Conservation (phyloP, 2,329 filamentous ascomycete species). For the Cladophialophora immunda region DNA sequence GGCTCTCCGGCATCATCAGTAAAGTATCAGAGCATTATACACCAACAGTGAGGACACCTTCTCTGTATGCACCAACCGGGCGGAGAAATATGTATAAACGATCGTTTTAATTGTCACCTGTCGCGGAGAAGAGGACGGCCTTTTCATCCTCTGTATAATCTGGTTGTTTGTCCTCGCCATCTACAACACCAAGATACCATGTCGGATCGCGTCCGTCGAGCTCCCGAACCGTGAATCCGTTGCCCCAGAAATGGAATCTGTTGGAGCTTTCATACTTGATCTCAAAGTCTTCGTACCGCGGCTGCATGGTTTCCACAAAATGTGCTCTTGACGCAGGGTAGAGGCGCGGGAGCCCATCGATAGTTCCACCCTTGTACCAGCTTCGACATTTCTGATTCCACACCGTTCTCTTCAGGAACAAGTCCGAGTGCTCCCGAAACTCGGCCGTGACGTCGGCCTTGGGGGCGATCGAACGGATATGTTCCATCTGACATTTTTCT, state of each 20-base stretch:
- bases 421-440: conserved; percentile 44
- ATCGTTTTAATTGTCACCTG: neutral
- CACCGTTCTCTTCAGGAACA: conserved; percentile 45
- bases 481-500: conserved; percentile 44
- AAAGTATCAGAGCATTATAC: too few relatives aligned
- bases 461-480: conserved; percentile 43
- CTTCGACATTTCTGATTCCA: conserved; percentile 24
- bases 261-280: conserved; percentile 42
- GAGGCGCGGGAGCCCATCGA: conserved; percentile 45
- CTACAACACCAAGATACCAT: conserved; percentile 24
- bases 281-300: conserved; percentile 32
- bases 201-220: conserved; percentile 24
- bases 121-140: neutral
- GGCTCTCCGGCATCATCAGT: too few relatives aligned
- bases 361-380: conserved; percentile 16
- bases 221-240: conserved; percentile 47
- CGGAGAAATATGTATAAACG: neutral
- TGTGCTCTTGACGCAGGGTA: conserved; percentile 52
- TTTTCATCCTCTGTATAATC: conserved; percentile 2
- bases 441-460: conserved; percentile 43
- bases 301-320: conserved; percentile 47
- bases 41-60: too few relatives aligned
- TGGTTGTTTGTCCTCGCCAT: neutral
- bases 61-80: too few relatives aligned
- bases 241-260: conserved; percentile 52